These are phyloP conservation scores for Sclerotinia sclerotiorum DNA, from an alignment of 2,329 filamentous ascomycete species.

Conservation along the genomic window DNA sequence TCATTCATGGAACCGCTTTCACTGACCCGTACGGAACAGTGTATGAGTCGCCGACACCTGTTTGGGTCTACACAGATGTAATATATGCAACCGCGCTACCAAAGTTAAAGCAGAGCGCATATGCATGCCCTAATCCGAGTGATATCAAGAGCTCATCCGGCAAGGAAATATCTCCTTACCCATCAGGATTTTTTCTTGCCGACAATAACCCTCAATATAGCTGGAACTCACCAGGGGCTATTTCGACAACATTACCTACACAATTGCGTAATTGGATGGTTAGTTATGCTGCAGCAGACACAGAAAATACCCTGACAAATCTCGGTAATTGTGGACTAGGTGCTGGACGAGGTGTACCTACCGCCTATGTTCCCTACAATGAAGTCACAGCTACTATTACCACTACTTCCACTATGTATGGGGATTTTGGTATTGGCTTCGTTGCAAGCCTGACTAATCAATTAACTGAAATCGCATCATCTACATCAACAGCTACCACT, in stretches of 20 bases:
- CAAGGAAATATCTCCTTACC: conserved; percentile 22
- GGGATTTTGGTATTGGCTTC: conserved; percentile 4
- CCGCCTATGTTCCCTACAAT: conserved; percentile 27
- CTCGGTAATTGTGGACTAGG: conserved; percentile 24
- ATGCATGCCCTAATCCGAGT: conserved; percentile 17
- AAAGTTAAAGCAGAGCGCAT: not conserved
- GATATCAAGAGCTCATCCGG: conserved; percentile 6
- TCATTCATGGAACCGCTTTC: conserved; percentile 27
- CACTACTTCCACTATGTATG: conserved; percentile 24
- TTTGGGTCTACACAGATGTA: conserved; percentile 24
- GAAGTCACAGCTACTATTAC: conserved; percentile 14
- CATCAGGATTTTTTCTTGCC: conserved; percentile 23
- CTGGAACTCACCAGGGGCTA: conserved; percentile 14
- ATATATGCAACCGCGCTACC: conserved; percentile 15
- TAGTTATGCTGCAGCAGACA: conserved; percentile 17
- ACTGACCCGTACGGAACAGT: conserved; percentile 29
- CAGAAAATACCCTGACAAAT: conserved; percentile 5
- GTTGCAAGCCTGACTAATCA: not conserved
- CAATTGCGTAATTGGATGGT: conserved; percentile 25
- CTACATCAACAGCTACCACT: not conserved
- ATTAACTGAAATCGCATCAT: not conserved
- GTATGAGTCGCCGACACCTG: conserved; percentile 27
- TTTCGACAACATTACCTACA: conserved; percentile 20
- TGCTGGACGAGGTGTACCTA: conserved; percentile 24
- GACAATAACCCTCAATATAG: conserved; percentile 19